Conservation (phyloP, 2,329 filamentous ascomycete species). For the Hypoxylon sp. region DNA sequence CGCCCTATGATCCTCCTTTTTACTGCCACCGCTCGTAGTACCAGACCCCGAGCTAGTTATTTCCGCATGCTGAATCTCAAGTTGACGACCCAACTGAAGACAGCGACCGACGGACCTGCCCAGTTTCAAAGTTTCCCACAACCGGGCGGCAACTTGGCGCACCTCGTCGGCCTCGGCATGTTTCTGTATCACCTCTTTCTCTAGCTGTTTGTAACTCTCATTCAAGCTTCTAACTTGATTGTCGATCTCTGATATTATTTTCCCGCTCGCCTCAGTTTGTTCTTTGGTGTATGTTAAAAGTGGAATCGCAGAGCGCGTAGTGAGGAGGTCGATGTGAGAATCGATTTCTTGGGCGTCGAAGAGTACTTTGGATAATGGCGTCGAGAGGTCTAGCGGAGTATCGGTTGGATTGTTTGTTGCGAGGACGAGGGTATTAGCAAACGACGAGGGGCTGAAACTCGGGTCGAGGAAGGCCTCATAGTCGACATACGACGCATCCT, state of each 20-base stretch:
- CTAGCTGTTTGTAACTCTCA: conserved; percentile 86
- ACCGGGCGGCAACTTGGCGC: conserved; percentile 79
- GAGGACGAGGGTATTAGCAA: conserved; percentile 91
- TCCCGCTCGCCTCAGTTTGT: conserved; percentile 79
- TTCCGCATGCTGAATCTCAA: conserved; percentile 88
- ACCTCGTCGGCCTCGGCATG: conserved; percentile 90
- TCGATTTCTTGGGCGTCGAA: conserved; percentile 98
- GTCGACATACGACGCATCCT: conserved; percentile 90
- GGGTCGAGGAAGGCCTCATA: conserved; percentile 92
- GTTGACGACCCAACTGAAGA: conserved; percentile 84
- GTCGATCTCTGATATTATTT: conserved; percentile 83
- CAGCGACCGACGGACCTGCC: conserved; percentile 83
- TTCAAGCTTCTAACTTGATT: conserved; percentile 84
- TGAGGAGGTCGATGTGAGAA: conserved; percentile 92
- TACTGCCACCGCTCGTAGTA: conserved; percentile 47
- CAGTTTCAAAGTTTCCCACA: conserved; percentile 85
- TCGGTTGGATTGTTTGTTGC: conserved; percentile 94
- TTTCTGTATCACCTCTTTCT: conserved; percentile 87
- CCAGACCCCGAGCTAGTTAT: conserved; percentile 62
- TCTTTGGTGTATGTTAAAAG: conserved; percentile 83
- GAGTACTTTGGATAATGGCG: conserved; percentile 90
- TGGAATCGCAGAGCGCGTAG: conserved; percentile 85
- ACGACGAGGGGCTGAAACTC: conserved; percentile 82
- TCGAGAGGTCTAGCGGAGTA: conserved; percentile 91
- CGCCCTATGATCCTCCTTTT: conserved; percentile 80